phyloP scores from a whole-genome alignment of 2,329 filamentous ascomycete species.

The Diplodia intermedia region DNA sequence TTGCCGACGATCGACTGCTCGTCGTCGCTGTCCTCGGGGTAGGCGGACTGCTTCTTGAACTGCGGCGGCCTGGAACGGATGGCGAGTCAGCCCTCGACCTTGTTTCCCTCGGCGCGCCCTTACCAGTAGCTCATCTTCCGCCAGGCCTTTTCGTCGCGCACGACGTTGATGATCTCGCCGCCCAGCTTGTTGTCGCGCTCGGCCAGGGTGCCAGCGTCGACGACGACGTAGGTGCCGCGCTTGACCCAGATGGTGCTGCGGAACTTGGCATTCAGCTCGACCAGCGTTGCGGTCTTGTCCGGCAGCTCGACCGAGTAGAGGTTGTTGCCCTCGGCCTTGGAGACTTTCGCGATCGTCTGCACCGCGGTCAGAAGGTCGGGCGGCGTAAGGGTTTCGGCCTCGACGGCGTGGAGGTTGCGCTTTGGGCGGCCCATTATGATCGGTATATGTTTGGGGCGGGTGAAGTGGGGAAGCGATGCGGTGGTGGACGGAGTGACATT shows the following conservation, averaged over 20 bases:
- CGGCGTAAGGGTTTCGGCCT: conserved; percentile 71
- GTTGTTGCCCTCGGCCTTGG: conserved; percentile 87
- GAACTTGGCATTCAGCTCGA: conserved; percentile 84
- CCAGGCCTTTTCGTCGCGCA: conserved; percentile 90
- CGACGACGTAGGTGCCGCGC: conserved; percentile 83
- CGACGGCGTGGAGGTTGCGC: conserved; percentile 77
- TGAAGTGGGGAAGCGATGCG: background rate
- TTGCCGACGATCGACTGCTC: conserved; percentile 82
- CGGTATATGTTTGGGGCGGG: background rate
- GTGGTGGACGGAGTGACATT: background rate
- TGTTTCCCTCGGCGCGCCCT: conserved; percentile 30
- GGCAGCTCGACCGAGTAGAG: conserved; percentile 81
- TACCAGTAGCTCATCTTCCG: conserved; percentile 86
- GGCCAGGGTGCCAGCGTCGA: conserved; percentile 72
- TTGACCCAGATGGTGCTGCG: conserved; percentile 94
- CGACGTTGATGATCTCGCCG: conserved; percentile 92
- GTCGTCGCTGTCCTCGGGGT: conserved; percentile 70
- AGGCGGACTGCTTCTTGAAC: conserved; percentile 70
- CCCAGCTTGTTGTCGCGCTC: conserved; percentile 76
- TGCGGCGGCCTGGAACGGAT: conserved; percentile 71
- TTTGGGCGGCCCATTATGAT: conserved; percentile 73
- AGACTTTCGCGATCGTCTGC: conserved; percentile 75
- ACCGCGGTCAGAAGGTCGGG: conserved; percentile 60
- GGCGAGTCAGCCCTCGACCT: too few relatives aligned
- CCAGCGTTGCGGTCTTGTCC: conserved; percentile 66